phyloP scores from a whole-genome alignment of 768 basidiomycete genomes.

The Xanthoconium purpureum region DNA sequence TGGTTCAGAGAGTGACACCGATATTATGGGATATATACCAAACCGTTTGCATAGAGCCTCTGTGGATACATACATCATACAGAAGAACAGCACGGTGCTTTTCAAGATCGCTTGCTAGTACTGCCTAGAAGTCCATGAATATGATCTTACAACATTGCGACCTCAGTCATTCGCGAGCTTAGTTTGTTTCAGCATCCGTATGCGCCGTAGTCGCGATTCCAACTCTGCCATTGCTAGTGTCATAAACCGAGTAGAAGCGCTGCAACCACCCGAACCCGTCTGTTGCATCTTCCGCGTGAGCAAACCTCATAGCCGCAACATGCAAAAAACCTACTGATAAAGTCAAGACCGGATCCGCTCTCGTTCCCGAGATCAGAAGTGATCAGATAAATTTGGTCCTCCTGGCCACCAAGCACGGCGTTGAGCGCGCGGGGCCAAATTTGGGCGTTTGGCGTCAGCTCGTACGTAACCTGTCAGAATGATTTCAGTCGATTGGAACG shows the following conservation, averaged over 20 bases:
- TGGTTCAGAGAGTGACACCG: too few relatives aligned
- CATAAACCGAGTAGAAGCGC: constrained; percentile 58
- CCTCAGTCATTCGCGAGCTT: background rate
- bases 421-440: constrained; percentile 66
- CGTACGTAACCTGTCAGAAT: constrained; percentile 42
- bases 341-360: constrained; percentile 60
- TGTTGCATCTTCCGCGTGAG: constrained; percentile 15
- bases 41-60: too few relatives aligned
- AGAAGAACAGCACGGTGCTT: too few relatives aligned
- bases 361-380: constrained; percentile 47
- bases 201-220: constrained; percentile 33
- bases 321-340: constrained; percentile 47
- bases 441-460: constrained; percentile 62
- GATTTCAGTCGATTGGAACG: background rate
- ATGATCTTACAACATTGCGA: too few relatives aligned
- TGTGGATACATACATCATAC: too few relatives aligned
- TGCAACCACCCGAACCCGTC: constrained; percentile 59
- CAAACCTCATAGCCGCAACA: background rate
- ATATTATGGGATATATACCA: too few relatives aligned
- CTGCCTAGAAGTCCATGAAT: too few relatives aligned
- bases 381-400: constrained; percentile 52
- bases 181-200: constrained; percentile 47
- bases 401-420: constrained; percentile 51
- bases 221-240: constrained; percentile 31
- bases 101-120: too few relatives aligned